Conservation (phyloP, 2,329 filamentous ascomycete species). For the Fusarium sublunatum region DNA sequence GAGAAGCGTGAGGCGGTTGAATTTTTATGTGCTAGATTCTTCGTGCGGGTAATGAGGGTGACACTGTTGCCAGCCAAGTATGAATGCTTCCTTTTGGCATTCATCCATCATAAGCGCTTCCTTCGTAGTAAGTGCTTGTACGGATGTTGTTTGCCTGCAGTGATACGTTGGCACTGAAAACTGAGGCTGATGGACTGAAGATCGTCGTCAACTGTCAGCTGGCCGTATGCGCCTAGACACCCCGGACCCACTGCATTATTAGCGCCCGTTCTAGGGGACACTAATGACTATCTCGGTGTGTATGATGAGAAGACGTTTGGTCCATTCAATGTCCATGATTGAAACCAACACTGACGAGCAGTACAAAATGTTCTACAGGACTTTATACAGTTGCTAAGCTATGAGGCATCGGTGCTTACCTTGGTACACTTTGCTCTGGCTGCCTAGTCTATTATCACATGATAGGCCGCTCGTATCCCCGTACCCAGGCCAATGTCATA, state of each 20-base stretch:
- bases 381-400: background rate
- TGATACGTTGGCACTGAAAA: constrained; percentile 8
- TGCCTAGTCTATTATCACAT: background rate
- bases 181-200: constrained; percentile 27
- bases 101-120: background rate
- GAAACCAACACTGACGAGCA: background rate
- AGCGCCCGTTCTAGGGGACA: constrained; percentile 2
- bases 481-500: constrained; percentile 7
- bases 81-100: background rate
- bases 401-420: background rate
- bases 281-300: constrained; percentile 11
- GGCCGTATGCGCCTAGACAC: background rate
- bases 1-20: constrained; percentile 22
- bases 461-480: background rate
- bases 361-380: background rate
- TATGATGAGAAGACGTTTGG: constrained; percentile 1
- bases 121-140: constrained; percentile 2
- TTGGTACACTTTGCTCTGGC: background rate
- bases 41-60: background rate
- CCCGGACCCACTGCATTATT: constrained; percentile 16
- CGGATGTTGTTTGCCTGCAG: constrained; percentile 10
- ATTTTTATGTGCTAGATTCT: background rate
- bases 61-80: too few species aligned
- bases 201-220: constrained; percentile 19
- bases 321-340: background rate